Base-by-base conservation (phyloP, 106 monocot genomes). In the Allium fistulosum region DNA sequence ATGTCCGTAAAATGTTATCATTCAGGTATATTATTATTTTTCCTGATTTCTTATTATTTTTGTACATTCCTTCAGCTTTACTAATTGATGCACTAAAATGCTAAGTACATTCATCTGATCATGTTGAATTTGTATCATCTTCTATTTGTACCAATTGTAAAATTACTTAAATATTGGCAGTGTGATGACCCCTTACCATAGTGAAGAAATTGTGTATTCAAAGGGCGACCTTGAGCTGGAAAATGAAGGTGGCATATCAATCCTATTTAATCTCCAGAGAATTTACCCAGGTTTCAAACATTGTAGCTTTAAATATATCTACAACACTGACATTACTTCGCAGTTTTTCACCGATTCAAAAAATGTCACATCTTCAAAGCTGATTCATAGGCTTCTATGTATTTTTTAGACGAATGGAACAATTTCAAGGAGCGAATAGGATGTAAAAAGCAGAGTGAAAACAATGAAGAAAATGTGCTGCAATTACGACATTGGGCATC, bases 401-500 rank as follows among this genome's bases (percentile, higher is more conserved):
- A 22, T 68, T 14, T 62, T 50, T 52, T 62, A 92, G 92, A 99
- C 81, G 92, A 99, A 75, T 99, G 97, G 97, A 92, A 87, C 69
- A 99, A 99, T 69, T 99, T 99, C 62, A 87, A 84, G 97, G 97
- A 99, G 70, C 73, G 97, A 72, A 80, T 99, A n/a, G 80, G 81
- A 55, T 92, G 97, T 75, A 84, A 89, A 66, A 84, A 78, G 53
- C 86, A 80, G 51, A 81, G 86, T 79, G 97, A 99, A 69, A 78
- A 48, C 10, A 90, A 92, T 83, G 92, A 99, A 58, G 97, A 97
- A 78, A 92, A 97, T 82, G 86, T 97, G 67, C 74, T 92, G 70
- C 92, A 97, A 71, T 89, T 97, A 68, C 97, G 97, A 53, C 97
- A 90, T 56, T 97, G 97, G 92, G 97, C 87, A 49, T 97, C 92